Evolutionary conservation across 1,284 basidiomycete species (phyloP).

Genomic region (Bjerkandera adusta): DNA sequence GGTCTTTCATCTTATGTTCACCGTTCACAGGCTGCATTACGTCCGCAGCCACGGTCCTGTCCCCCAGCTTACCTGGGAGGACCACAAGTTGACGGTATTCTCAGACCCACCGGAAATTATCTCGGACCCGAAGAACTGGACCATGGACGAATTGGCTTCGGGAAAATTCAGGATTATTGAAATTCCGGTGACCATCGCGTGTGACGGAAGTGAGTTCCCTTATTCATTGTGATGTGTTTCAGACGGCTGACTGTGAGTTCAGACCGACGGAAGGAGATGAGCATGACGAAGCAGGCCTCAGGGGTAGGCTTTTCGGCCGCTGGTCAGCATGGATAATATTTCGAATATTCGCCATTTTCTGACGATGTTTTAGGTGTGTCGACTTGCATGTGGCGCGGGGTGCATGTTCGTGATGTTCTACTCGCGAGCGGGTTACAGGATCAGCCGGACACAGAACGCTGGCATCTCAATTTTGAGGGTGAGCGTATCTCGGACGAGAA

Average conservation of each 20-base stretch:
- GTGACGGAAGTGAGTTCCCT: slow-evolving; percentile 23
- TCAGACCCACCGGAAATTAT: slow-evolving; percentile 15
- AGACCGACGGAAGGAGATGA: slow-evolving; percentile 25
- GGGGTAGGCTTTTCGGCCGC: slow-evolving; percentile 22
- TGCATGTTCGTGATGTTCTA: slow-evolving; percentile 21
- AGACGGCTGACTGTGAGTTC: neutral
- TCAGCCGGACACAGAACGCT: slow-evolving; percentile 18
- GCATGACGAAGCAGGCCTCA: slow-evolving; percentile 22
- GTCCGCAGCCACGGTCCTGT: slow-evolving; percentile 25
- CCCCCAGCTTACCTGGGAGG: slow-evolving; percentile 23
- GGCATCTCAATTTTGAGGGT: slow-evolving; percentile 16
- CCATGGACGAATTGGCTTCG: slow-evolving; percentile 22
- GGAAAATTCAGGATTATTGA: slow-evolving; percentile 18
- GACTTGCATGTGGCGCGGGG: slow-evolving; percentile 22
- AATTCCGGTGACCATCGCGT: slow-evolving; percentile 24
- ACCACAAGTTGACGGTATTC: slow-evolving; percentile 18
- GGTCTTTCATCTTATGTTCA: neutral
- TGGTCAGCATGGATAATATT: slow-evolving; percentile 8
- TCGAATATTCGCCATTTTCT: no score
- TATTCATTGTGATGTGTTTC: neutral
- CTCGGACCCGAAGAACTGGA: slow-evolving; percentile 18
- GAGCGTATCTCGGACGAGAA: no score
- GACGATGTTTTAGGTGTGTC: slow-evolving; percentile 13
- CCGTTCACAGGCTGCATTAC: slow-evolving; percentile 23
- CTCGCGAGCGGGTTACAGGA: slow-evolving; percentile 19